Evolutionary conservation across 192 early-diverging fungal genomes (phyloP), one percentile per base, ranked within the genome.

Genomic region (Ambispora gerdemannii): DNA sequence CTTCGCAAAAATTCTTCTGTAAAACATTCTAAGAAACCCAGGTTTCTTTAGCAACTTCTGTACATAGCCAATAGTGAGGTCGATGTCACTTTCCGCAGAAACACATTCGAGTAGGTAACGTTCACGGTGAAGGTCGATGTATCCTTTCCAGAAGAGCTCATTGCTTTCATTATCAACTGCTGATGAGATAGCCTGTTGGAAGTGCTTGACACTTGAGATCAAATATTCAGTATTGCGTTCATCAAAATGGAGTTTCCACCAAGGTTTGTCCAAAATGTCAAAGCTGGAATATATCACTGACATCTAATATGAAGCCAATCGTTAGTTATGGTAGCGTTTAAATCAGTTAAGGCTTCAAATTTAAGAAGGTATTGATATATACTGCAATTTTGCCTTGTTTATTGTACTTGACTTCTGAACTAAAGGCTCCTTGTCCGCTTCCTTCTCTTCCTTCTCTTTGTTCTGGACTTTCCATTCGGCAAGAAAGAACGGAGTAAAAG

Each of bases 251-350:
- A 6, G 17, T 19, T 30, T 65, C 63, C 63, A 49, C 63, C 63
- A 65, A 50, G 63, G 43, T 50, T 50, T 65, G 7, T 65, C 25
- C 24, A 65, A 65, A 65, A 65, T 50, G 8, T 65, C 63, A 47
- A 65, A 65, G 25, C 50, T 65, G 22, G 63, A 50, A 65, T 65
- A 25, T 65, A 65, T n/a, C n/a, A n/a, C n/a, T n/a, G n/a, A 28
- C 43, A 65, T 50, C 27, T 65, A 27, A 49, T 65, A 65, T 50
- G 43, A 65, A 65, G 24, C 22, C 20, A 25, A n/a, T 31, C 34
- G 59, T 61, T 33, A 61, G 59, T 61, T 61, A 61, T 61, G 34
- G 59, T 61, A 35, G 31, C 34, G 34, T 61, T 61, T 61, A 61
- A 61, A 61, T 33, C 52, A 27, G 59, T 61, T 61, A n/a, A 61